Base-by-base conservation (phyloP, 805 yeast species). In the Helenozyma rhizophorensis region DNA sequence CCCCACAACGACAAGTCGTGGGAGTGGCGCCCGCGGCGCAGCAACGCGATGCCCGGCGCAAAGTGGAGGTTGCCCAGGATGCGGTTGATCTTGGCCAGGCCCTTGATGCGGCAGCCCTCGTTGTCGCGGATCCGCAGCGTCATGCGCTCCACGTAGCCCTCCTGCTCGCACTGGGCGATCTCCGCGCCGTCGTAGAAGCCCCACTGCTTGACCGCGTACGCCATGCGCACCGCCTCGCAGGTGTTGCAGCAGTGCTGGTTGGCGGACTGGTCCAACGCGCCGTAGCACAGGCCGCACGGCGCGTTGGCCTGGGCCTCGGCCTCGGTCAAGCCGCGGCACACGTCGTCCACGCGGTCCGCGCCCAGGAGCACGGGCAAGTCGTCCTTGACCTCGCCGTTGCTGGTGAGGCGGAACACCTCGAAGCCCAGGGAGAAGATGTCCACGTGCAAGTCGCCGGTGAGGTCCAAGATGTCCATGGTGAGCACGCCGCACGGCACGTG, bases 61-160 rank as follows among this genome's bases (percentile, higher is more conserved):
- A 93, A 88, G 64, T 93, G 97, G 42, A 93, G 62, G 51, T 86
- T 83, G 29, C 98, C 98, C 14, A 83, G 80, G 27, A 93, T 83
- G 61, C 95, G 77, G 59, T 85, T 85, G 51, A 93, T 76, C 46
- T 76, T 66, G 6, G 94, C 81, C 14, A 73, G 68, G 19, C 98
- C 98, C 42, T 73, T 71, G 25, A 93, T 70, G 43, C 95, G 73
- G 60, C 98, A 93, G 17, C 98, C 98, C 61, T 90, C 96, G 33
- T 55, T 54, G 32, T 45, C 39, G 36, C 68, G 53, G 33, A 85
- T 62, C 48, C 81, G 71, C 11, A 68, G 72, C 31, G 65, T 69
- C 32, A 89, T 58, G 26, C 62, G 67, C n/a, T 65, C 51, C 17
- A 86, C 94, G 56, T 85, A 88, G 6, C 95, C 93, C 56, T 87